Evolutionary conservation across 129 eudicot genomes (phyloP), one percentile per base, ranked within the genome.

Genomic region (Rutidosis leptorrhynchoides): DNA sequence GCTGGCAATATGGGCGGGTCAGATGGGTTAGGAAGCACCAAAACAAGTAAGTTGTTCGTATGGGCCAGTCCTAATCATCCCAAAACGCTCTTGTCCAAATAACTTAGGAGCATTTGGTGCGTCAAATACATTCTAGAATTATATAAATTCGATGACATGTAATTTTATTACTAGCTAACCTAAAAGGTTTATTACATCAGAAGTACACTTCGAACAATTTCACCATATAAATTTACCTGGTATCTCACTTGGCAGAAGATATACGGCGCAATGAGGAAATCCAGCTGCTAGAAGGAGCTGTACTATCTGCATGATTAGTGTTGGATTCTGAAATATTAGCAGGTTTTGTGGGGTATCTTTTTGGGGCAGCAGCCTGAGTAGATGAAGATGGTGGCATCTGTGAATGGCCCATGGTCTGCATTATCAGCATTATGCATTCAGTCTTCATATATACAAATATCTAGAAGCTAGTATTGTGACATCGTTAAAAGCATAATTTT

Each of bases 261-360:
- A 93, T 85, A 46, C 96, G 95, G 27, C 86, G 96, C 70, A 89
- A 67, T 64, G 99, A 85, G 12, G 99, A 83, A 42, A 86, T 89
- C 99, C 96, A 93, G 79, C 89, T 84, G 79, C 95, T 84, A 52
- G 96, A 83, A 71, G 89, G 85, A 76, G 84, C 99, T 22, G 75
- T 54, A 25, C 45, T 83, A 12, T 83, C 91, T 27, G 84, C 95
- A 75, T 64, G 85, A 68, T 74, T 80, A 55, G 85, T 72, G 77
- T 75, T 83, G 12, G 77, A 73, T 63, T 85, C 98, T n/a, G 85
- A 48, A 75, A 22, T n/a, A n/a, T n/a, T n/a, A 22, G 75, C 77
- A 69, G 95, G 84, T 64, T 82, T 90, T 58, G 93, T 58, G 67
- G 76, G 64, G 78, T 80, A 81, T 74, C 83, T 83, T 70, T 83